Percentiles rank a stretch among this genome's conserved stretches.
Evolutionary conservation across 768 basidiomycete genomes (phyloP).

Genomic region (Kwoniella dendrophila): DNA sequence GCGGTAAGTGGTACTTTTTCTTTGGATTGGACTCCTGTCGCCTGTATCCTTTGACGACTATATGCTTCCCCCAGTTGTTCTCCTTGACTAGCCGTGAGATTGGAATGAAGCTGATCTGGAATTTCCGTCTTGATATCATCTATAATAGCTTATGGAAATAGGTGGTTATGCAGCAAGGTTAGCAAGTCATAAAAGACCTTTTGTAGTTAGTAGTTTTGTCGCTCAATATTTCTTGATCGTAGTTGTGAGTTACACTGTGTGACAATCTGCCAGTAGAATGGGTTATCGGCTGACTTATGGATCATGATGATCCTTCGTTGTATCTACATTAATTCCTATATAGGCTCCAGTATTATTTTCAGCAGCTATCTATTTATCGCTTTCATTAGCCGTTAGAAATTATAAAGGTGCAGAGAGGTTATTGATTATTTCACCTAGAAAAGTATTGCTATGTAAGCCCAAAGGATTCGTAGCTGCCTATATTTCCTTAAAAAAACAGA

Average conservation of each 20-base stretch:
- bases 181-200: slow-evolving; percentile 43
- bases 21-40: no score
- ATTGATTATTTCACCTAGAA: slow-evolving; percentile 43
- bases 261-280: neutral
- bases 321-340: neutral
- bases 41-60: no score
- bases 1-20: slow-evolving; percentile 37
- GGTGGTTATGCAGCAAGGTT: slow-evolving; percentile 53
- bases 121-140: neutral
- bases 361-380: slow-evolving; percentile 53
- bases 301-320: neutral
- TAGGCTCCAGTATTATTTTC: slow-evolving; percentile 53
- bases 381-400: slow-evolving; percentile 41
- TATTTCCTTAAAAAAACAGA: neutral
- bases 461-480: no score
- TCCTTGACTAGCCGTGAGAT: neutral
- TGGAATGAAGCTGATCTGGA: neutral
- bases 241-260: slow-evolving; percentile 35
- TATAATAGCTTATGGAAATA: slow-evolving; percentile 49
- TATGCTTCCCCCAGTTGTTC: neutral
- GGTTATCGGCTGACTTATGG: neutral
- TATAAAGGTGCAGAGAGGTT: slow-evolving; percentile 34
- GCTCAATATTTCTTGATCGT: slow-evolving; percentile 55
- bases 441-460: slow-evolving; percentile 47
- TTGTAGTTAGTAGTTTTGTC: slow-evolving; percentile 46